Percentiles rank a stretch among this genome's conserved stretches.
Conservation (phyloP, 371 early-diverging fungal genomes). For the Mortierella sp. region DNA sequence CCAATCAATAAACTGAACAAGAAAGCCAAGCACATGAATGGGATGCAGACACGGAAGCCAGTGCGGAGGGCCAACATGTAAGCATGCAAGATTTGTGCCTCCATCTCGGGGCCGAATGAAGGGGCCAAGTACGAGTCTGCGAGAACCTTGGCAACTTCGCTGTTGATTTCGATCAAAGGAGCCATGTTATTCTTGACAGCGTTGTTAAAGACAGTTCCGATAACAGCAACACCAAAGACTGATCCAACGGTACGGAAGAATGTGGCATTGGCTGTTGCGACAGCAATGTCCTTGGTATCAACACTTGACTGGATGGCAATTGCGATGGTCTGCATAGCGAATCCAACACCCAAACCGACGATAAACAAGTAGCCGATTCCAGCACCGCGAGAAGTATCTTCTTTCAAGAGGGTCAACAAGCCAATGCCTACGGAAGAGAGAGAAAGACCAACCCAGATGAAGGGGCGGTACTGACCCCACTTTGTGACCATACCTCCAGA, state of each 20-base stretch:
- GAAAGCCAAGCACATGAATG: slow-evolving; percentile 65
- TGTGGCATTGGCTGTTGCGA: slow-evolving; percentile 70
- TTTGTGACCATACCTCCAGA: slow-evolving; percentile 66
- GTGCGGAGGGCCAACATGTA: slow-evolving; percentile 69
- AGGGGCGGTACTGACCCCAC: slow-evolving; percentile 62
- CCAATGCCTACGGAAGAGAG: slow-evolving; percentile 61
- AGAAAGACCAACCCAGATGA: slow-evolving; percentile 64
- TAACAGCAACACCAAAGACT: slow-evolving; percentile 74
- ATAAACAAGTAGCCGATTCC: slow-evolving; percentile 64
- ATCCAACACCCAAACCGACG: slow-evolving; percentile 72
- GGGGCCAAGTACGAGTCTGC: slow-evolving; percentile 25
- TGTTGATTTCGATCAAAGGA: slow-evolving; percentile 12
- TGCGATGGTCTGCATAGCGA: slow-evolving; percentile 72
- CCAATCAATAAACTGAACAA: slow-evolving; percentile 63
- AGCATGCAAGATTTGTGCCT: slow-evolving; percentile 62
- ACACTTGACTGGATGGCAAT: slow-evolving; percentile 71
- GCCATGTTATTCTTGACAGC: slow-evolving; percentile 38
- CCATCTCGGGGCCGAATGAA: slow-evolving; percentile 33
- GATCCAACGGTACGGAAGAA: slow-evolving; percentile 76
- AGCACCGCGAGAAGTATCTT: slow-evolving; percentile 54
- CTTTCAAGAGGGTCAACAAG: slow-evolving; percentile 61
- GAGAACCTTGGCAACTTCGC: slow-evolving; percentile 8
- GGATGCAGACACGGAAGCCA: slow-evolving; percentile 69
- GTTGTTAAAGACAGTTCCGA: slow-evolving; percentile 66
- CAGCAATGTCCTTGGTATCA: slow-evolving; percentile 66